Base-by-base conservation (phyloP, 495 filamentous ascomycete genomes). In the Trichocladium uniseriatum region DNA sequence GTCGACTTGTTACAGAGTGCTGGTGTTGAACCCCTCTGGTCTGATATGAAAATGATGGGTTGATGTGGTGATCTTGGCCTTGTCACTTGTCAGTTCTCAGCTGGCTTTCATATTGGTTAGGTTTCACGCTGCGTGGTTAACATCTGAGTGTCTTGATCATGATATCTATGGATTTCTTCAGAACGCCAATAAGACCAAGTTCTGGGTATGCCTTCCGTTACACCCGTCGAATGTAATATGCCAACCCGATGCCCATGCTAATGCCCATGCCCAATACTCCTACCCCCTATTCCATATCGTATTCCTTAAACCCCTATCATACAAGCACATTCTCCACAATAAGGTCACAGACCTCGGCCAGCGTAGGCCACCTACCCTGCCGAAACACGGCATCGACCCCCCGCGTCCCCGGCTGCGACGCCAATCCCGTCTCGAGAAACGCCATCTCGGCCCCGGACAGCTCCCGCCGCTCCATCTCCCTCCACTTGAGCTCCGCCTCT, bases 401-500 rank as follows among this genome's bases (percentile, higher is more conserved):
- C 45, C 59, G 47, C 46, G 45, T 18, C 51, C 29, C 36, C 45
- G 49, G 28, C 32, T 60, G 51, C 40, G 54, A 43, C 47, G 57
- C 62, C 16, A 69, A 45, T n/a, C 68, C 69, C 21, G 65, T 69
- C 51, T 73, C 62, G 28, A 76, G 63, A 45, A 66, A 74, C n/a
- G 63, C 61, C 51, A 64, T 68, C 53, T 79, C 76, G 9, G 70
- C 67, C 28, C 65, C 63, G 1, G 65, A 68, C 6, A 74, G 65
- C 48, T 72, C 72, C 20, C 68, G 57, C 15, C 75, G 78, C 61
- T 91, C 83, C 22, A 75, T 76, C 52, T 81, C 76, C 43, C 77
- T 76, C 89, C 92, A 98, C 64, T 80, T 83, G 38, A 72, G 73
- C 67, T 95, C 92, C 7, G 89, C 92, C 56, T 78, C 78, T 59